phyloP scores from a whole-genome alignment of 805 yeast genomes.

The Nakazawaea populi region DNA sequence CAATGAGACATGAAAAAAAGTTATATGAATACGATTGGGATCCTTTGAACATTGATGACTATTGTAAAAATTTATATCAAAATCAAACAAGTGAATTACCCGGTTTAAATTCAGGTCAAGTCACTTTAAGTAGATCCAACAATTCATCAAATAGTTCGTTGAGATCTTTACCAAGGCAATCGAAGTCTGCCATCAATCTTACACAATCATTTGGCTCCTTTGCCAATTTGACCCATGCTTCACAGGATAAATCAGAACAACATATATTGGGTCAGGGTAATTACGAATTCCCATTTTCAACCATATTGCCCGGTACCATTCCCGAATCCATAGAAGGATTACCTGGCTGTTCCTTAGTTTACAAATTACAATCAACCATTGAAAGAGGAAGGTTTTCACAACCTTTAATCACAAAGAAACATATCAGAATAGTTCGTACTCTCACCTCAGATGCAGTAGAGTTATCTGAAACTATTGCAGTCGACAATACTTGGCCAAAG shows the following conservation, averaged over 20 bases:
- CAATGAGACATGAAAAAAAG: constrained; percentile 49
- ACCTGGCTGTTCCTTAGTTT: constrained; percentile 69
- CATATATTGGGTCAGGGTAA: constrained; percentile 63
- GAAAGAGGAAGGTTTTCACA: constrained; percentile 78
- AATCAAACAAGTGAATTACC: constrained; percentile 7
- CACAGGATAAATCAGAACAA: constrained; percentile 14
- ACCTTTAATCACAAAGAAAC: constrained; percentile 60
- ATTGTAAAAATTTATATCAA: constrained; percentile 15
- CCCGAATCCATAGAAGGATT: constrained; percentile 90
- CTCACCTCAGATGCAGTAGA: constrained; percentile 84
- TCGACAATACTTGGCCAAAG: constrained; percentile 92
- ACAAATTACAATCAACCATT: constrained; percentile 70
- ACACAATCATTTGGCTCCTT: constrained; percentile 14
- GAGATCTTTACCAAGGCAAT: constrained; percentile 27
- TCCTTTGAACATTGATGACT: constrained; percentile 46
- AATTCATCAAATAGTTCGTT: constrained; percentile 40
- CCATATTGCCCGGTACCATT: constrained; percentile 76
- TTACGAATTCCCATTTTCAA: constrained; percentile 85
- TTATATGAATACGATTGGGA: constrained; percentile 81
- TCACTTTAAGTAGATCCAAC: constrained; percentile 24
- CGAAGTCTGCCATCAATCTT: constrained; percentile 30
- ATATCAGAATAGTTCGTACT: constrained; percentile 78
- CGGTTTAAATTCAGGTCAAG: constrained; percentile 25
- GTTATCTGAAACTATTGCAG: constrained; percentile 84
- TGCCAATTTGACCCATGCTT: constrained; percentile 14